Percentiles rank a stretch among this genome's conserved stretches.
These are phyloP conservation scores for Boletus reticulatus DNA, from an alignment of 768 basidiomycete species.

Conservation along the genomic window DNA sequence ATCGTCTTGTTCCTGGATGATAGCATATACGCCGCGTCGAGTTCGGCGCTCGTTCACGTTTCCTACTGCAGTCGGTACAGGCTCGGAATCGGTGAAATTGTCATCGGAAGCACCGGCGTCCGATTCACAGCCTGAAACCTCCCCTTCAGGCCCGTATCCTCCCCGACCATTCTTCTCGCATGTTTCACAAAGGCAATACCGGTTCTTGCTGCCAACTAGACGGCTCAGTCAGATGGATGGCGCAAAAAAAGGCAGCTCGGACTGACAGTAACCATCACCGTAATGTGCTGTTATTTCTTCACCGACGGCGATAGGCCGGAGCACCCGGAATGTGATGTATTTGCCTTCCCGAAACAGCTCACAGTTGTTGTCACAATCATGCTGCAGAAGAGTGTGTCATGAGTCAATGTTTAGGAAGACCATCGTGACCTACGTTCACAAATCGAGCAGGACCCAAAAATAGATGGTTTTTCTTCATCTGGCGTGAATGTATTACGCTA, in stretches of 20 bases:
- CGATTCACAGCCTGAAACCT: slow-evolving; percentile 45
- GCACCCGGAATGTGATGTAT: slow-evolving; percentile 85
- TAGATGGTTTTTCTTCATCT: slow-evolving; percentile 89
- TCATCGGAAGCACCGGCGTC: slow-evolving; percentile 40
- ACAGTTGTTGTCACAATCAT: slow-evolving; percentile 88
- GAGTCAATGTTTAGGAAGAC: not conserved
- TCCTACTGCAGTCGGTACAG: slow-evolving; percentile 46
- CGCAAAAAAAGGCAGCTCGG: slow-evolving; percentile 14
- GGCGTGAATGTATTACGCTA: slow-evolving; percentile 88
- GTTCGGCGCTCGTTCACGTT: slow-evolving; percentile 81
- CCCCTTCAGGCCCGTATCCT: slow-evolving; percentile 62
- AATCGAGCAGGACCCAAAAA: slow-evolving; percentile 91
- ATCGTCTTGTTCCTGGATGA: slow-evolving; percentile 56
- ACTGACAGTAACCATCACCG: slow-evolving; percentile 88
- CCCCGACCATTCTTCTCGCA: slow-evolving; percentile 77
- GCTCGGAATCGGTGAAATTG: slow-evolving; percentile 38
- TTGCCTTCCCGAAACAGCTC: slow-evolving; percentile 86
- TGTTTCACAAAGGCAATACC: slow-evolving; percentile 82
- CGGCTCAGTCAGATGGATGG: slow-evolving; percentile 29
- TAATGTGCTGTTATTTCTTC: slow-evolving; percentile 91
- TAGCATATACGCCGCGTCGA: slow-evolving; percentile 77
- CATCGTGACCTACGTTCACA: slow-evolving; percentile 68
- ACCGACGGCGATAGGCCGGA: slow-evolving; percentile 72
- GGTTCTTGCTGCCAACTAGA: slow-evolving; percentile 63
- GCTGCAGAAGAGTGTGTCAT: slow-evolving; percentile 42